Conservation (phyloP, 306 rosid species). For the Trichosanthes cucumerina region DNA sequence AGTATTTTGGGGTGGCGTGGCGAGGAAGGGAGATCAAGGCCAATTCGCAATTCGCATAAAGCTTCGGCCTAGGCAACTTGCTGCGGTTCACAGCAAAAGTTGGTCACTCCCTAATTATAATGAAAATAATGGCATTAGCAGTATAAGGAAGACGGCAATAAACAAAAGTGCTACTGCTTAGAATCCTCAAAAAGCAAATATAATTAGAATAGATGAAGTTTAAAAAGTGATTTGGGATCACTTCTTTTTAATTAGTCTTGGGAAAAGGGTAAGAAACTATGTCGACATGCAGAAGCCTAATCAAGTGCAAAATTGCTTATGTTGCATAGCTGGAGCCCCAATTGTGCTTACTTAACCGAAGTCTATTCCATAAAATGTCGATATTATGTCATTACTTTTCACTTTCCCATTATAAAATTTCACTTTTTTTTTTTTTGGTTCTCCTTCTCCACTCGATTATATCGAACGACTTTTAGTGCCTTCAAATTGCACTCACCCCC, state of each 20-base stretch:
- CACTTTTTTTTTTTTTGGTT: not conserved
- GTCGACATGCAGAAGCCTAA: slow-evolving; percentile 41
- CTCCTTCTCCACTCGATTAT: not conserved
- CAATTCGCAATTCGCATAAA: not conserved
- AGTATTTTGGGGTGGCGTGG: not conserved
- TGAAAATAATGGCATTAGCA: not conserved
- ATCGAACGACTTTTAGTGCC: not conserved
- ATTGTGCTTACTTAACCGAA: not conserved
- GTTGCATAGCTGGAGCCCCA: not conserved
- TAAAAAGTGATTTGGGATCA: not conserved
- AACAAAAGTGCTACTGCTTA: not conserved
- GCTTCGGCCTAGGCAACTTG: not conserved
- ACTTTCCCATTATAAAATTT: not conserved
- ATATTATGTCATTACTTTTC: slow-evolving; percentile 29
- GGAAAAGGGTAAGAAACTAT: slow-evolving; percentile 20
- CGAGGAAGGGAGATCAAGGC: not conserved
- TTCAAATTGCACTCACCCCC: not conserved
- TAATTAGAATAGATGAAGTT: not conserved
- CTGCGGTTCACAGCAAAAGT: slow-evolving; percentile 8
- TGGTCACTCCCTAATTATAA: not conserved
- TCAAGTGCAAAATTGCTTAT: not conserved
- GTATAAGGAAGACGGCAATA: not conserved
- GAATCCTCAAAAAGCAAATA: not conserved
- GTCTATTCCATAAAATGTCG: slow-evolving; percentile 24
- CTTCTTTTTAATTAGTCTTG: not conserved